Evolutionary conservation across 176 grass and related monocot species (phyloP), one percentile per base, ranked within the genome.

Genomic region (Cymbopogon citratus): DNA sequence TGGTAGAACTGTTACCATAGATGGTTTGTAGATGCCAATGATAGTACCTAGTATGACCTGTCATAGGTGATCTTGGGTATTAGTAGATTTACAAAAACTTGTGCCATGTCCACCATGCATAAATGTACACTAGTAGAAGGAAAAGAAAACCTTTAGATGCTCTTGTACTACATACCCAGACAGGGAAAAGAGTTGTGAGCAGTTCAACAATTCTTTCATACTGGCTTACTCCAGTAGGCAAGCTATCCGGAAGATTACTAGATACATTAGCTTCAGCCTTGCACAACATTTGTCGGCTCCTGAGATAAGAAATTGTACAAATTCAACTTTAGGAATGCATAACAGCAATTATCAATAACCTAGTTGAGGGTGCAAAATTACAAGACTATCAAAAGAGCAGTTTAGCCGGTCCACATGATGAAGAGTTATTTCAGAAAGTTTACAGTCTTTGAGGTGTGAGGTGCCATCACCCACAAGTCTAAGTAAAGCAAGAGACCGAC

Each of bases 101-200:
- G 66, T 63, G 52, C 56, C 18, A 57, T 18, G 45, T 87, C 66
- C 15, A 39, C n/a, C 15, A 79, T 69, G 44, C 48, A 60, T 28
- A 74, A 81, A 31, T 68, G 25, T 19, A 73, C 6, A 41, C 78
- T 23, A 77, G 5, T 78, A 75, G 38, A 39, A 85, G 52, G 27
- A 44, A 84, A 77, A 54, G 33, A 60, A 87, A 87, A 74, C 36
- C 52, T 25, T 89, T 10, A 69, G 14, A 77, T 64, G 79, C n/a
- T 73, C 41, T 67, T 33, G 66, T 61, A 70, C 33, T 61, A 84
- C 86, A 36, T 88, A 99, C 96, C 96, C 96, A 98, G 81, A 95
- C 79, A 74, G 96, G 96, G 73, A 95, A 99, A 90, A 99, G 96
- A 75, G 92, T 99, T 15, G 92, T 99, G 28, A 99, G 90, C 62